A percentile compares a stretch with the other conserved stretches of the same genome.
Conservation (phyloP, 2,329 filamentous ascomycete genomes). For the Neofusicoccum kwambonambiense region DNA sequence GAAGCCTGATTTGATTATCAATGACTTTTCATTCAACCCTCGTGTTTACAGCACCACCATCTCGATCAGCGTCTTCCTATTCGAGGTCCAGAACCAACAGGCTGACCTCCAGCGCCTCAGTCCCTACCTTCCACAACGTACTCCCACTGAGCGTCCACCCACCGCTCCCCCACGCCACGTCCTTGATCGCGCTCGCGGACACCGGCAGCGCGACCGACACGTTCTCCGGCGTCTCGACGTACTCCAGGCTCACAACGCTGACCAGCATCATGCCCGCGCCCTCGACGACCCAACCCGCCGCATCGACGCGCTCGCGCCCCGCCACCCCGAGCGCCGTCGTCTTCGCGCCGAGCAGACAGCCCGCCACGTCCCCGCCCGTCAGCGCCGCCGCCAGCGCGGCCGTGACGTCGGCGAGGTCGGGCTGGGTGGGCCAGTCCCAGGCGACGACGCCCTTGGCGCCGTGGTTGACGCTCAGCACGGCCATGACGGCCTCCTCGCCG, state of each 20-base stretch:
- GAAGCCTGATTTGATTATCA: background rate
- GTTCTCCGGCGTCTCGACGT: conserved; percentile 21
- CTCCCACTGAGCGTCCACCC: conserved; percentile 21
- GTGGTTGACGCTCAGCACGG: conserved; percentile 49
- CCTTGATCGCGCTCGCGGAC: background rate
- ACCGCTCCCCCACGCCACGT: conserved; percentile 22
- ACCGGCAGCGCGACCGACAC: conserved; percentile 23
- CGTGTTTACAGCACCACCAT: no score
- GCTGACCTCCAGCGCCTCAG: conserved; percentile 19
- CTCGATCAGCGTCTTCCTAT: background rate
- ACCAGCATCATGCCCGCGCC: conserved; percentile 34
- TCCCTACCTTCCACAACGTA: conserved; percentile 16
- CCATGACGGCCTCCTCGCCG: conserved; percentile 49
- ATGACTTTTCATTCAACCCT: background rate
- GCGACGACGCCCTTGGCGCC: conserved; percentile 50
- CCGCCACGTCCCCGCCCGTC: conserved; percentile 30
- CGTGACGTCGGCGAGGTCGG: conserved; percentile 35
- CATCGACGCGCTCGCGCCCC: conserved; percentile 36
- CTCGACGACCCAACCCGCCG: conserved; percentile 40
- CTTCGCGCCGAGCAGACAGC: conserved; percentile 39
- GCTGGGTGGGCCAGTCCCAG: conserved; percentile 49
- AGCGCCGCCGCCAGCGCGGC: conserved; percentile 36
- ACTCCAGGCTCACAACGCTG: conserved; percentile 39
- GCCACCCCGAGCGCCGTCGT: conserved; percentile 27
- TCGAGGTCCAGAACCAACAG: conserved; percentile 17